A percentile compares a stretch with the other conserved stretches of the same genome.
Conservation (phyloP, 495 filamentous ascomycete genomes). For the Tuber aestivum region DNA sequence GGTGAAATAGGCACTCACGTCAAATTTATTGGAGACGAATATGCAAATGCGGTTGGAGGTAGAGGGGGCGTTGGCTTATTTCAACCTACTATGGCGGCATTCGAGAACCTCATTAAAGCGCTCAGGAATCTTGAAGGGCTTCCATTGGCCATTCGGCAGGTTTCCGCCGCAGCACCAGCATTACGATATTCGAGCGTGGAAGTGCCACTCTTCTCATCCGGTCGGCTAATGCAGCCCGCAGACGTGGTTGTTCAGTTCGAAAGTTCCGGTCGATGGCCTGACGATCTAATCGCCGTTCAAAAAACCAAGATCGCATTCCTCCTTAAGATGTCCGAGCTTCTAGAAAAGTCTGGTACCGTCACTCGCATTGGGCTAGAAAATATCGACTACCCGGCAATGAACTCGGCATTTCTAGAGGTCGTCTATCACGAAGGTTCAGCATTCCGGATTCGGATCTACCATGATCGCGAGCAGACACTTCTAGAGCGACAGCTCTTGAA, state of each 20-base stretch:
- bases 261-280: constrained; percentile 87
- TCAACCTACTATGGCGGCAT: constrained; percentile 55
- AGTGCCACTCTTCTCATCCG: constrained; percentile 44
- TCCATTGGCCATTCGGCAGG: constrained; percentile 70
- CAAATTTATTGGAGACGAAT: constrained; percentile 57
- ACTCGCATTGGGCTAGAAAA: constrained; percentile 78
- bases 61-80: constrained; percentile 51
- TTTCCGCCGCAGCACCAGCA: constrained; percentile 63
- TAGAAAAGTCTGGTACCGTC: constrained; percentile 52
- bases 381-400: constrained; percentile 57
- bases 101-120: constrained; percentile 64
- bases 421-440: constrained; percentile 60
- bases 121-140: constrained; percentile 69
- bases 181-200: constrained; percentile 66
- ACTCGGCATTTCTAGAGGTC: constrained; percentile 79
- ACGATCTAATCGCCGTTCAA: constrained; percentile 82
- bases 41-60: constrained; percentile 47
- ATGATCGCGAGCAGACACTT: constrained; percentile 77
- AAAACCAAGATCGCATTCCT: constrained; percentile 90
- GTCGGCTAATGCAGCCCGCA: constrained; percentile 48
- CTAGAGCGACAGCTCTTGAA: constrained; percentile 73
- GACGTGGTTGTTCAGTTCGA: constrained; percentile 85
- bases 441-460: constrained; percentile 64
- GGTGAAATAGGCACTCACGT: constrained; percentile 51
- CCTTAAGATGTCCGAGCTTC: constrained; percentile 66